phyloP scores from a whole-genome alignment of 2,329 filamentous ascomycete species.

The Cladosporium sphaerospermum region DNA sequence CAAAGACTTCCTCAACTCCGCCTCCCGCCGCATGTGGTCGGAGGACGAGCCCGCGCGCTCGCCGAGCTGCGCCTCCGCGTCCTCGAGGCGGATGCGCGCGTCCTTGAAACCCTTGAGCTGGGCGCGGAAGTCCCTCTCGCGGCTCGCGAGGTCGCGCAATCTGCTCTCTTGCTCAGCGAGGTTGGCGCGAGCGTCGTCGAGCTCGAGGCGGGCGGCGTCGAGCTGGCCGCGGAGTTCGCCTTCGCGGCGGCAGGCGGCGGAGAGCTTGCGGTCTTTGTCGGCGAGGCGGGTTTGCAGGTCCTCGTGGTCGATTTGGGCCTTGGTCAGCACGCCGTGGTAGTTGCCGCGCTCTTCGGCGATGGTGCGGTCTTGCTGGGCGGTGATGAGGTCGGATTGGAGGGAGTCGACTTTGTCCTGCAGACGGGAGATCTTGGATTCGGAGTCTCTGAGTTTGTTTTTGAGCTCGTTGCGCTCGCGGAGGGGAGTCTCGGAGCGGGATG shows the following conservation, averaged over 20 bases:
- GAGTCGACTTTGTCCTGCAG: conserved; percentile 52
- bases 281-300: conserved; percentile 63
- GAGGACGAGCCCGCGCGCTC: conserved; percentile 31
- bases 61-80: conserved; percentile 43
- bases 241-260: conserved; percentile 51
- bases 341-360: conserved; percentile 52
- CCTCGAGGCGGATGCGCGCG: conserved; percentile 27
- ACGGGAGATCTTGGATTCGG: conserved; percentile 28
- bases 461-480: conserved; percentile 30
- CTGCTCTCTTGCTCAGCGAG: conserved; percentile 40
- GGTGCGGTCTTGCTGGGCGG: conserved; percentile 47
- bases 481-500: conserved; percentile 32
- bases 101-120: conserved; percentile 29
- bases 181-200: conserved; percentile 49
- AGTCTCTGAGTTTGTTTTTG: conserved; percentile 28
- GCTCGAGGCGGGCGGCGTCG: conserved; percentile 45
- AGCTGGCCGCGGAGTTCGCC: conserved; percentile 60
- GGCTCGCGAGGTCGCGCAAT: conserved; percentile 20
- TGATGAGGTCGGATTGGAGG: conserved; percentile 52
- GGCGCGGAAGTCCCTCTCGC: conserved; percentile 34
- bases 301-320: conserved; percentile 50
- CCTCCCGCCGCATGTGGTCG: conserved; percentile 33
- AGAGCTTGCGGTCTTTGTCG: conserved; percentile 62
- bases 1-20: conserved; percentile 33
- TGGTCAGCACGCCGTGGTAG: conserved; percentile 55